These are phyloP conservation scores for Cryptococcus sp. DNA, from an alignment of 1,284 basidiomycete genomes.

Conservation along the genomic window DNA sequence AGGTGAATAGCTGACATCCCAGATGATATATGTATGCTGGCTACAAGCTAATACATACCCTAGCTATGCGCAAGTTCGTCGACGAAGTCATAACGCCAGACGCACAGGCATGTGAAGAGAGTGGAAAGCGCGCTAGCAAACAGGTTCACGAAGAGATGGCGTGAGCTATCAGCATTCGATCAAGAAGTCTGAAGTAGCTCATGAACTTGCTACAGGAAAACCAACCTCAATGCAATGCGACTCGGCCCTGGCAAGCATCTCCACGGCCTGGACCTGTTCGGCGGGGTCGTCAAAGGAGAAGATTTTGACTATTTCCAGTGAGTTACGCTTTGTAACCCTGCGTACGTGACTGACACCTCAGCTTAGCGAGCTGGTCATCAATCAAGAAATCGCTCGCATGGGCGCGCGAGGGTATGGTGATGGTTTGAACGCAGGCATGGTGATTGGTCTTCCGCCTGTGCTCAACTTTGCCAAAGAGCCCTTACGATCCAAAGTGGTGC, in stretches of 20 bases:
- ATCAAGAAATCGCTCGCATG: slow-evolving; percentile 77
- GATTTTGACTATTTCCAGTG: slow-evolving; percentile 73
- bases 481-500: slow-evolving; percentile 62
- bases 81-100: slow-evolving; percentile 58
- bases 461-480: slow-evolving; percentile 62
- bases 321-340: slow-evolving; percentile 5
- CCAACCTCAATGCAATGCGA: slow-evolving; percentile 84
- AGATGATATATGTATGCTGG: neutral
- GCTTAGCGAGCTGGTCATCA: slow-evolving; percentile 70
- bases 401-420: slow-evolving; percentile 83
- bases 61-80: slow-evolving; percentile 59
- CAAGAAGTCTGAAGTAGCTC: neutral
- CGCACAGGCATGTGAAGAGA: slow-evolving; percentile 67
- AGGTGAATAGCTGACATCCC: slow-evolving; percentile 22
- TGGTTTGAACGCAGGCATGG: slow-evolving; percentile 70
- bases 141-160: slow-evolving; percentile 51
- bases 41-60: slow-evolving; percentile 1
- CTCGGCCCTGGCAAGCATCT: slow-evolving; percentile 78
- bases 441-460: slow-evolving; percentile 70
- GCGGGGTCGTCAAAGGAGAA: slow-evolving; percentile 80
- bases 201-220: slow-evolving; percentile 53
- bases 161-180: slow-evolving; percentile 21
- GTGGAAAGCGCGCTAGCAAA: slow-evolving; percentile 64
- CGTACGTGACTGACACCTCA: neutral
- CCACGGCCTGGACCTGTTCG: slow-evolving; percentile 75